Evolutionary conservation across 179 eudicot genomes (phyloP), one percentile per base, ranked within the genome.

Genomic region (Drosera spatulata): DNA sequence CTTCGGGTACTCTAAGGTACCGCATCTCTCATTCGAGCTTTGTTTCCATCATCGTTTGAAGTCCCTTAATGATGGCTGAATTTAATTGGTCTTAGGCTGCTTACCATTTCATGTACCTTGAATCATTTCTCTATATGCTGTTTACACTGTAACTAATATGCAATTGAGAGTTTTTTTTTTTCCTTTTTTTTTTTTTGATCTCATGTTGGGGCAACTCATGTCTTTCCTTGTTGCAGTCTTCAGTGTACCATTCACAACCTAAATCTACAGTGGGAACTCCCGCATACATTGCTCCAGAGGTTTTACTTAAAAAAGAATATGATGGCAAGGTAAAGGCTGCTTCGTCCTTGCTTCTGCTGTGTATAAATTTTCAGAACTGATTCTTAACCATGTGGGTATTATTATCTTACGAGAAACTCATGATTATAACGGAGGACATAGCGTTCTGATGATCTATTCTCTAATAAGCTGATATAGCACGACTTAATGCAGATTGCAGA

Each of bases 191-290:
- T 37, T 8, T 12, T 48, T 56, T 2, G 4, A 4, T n/a, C 2
- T 22, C 41, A 65, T 22, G 46, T 55, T 46, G 50, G 13, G 1
- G 53, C 13, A 5, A 50, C 53, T 50, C 39, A 13, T 46, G 50
- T 71, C 45, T 54, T 55, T 66, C 11, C 71, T 71, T 62, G 64
- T 71, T 73, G 40, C 64, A 87, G 96, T 87, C 96, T 10, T 77
- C 91, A 40, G 75, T 87, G 62, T 77, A 85, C 75, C 96, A 87
- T 62, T 87, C 96, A 48, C 93, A 87, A 72, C 96, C 96, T 15
- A 89, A 86, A 66, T 89, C 97, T 47, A 84, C 95, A 7, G 97
- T 89, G 73, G 97, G 97, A 45, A 89, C 95, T 59, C 95, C 95
- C 61, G 97, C 95, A 65, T 89, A 89, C 66, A 86, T 89, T 69